A percentile compares a stretch with the other conserved stretches of the same genome.
phyloP scores from a whole-genome alignment of 2,329 filamentous ascomycete species.

The Ilyonectria mors-panacis region DNA sequence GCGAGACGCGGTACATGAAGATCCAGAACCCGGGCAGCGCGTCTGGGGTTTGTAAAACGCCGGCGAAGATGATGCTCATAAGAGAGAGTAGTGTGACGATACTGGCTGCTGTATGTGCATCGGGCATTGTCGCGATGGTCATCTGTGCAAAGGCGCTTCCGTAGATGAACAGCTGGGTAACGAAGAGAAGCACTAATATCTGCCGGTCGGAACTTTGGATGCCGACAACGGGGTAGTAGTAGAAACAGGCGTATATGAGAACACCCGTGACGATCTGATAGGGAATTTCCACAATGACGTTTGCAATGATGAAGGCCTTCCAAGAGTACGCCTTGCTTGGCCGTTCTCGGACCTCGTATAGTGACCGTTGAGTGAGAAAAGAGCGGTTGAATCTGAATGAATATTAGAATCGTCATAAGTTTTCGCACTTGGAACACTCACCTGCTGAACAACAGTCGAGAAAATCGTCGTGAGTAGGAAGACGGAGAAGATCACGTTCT shows the following conservation, averaged over 20 bases:
- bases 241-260: slow-evolving; percentile 76
- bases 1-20: slow-evolving; percentile 79
- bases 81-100: slow-evolving; percentile 73
- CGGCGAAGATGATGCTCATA: slow-evolving; percentile 73
- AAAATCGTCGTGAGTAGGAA: slow-evolving; percentile 86
- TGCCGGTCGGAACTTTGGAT: slow-evolving; percentile 68
- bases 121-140: slow-evolving; percentile 78
- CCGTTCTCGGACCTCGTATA: slow-evolving; percentile 85
- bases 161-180: slow-evolving; percentile 78
- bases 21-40: slow-evolving; percentile 81
- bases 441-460: slow-evolving; percentile 75
- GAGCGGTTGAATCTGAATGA: slow-evolving; percentile 75
- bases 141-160: slow-evolving; percentile 81
- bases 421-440: slow-evolving; percentile 3
- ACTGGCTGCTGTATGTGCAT: slow-evolving; percentile 77
- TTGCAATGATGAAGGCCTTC: slow-evolving; percentile 80
- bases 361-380: slow-evolving; percentile 82
- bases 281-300: slow-evolving; percentile 80
- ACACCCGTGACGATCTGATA: slow-evolving; percentile 77
- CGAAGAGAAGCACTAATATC: slow-evolving; percentile 75
- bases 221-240: slow-evolving; percentile 77
- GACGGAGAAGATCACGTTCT: slow-evolving; percentile 81
- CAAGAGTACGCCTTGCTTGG: slow-evolving; percentile 83
- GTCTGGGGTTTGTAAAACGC: slow-evolving; percentile 72
- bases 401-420: slow-evolving; percentile 21